A percentile compares a stretch with the other conserved stretches of the same genome.
Conservation (phyloP, 1,139 yeast genomes). For the Taphrina flavorubra region DNA sequence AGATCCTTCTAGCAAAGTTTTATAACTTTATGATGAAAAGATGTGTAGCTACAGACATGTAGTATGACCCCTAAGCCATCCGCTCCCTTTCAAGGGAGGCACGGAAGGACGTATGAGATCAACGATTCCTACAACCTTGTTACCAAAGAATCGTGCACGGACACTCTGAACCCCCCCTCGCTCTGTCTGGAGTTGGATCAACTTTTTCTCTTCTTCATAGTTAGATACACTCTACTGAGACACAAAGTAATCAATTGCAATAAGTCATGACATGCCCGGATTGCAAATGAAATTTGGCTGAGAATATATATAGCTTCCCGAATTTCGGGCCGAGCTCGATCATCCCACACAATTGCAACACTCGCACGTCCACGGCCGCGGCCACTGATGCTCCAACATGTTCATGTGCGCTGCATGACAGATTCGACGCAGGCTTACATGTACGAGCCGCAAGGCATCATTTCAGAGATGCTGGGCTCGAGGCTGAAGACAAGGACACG, state of each 20-base stretch:
- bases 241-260: too few species aligned
- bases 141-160: constrained; percentile 35
- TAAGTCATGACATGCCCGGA: too few species aligned
- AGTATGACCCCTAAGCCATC: constrained; percentile 34
- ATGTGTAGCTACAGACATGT: constrained; percentile 33
- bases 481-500: background rate
- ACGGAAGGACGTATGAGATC: constrained; percentile 32
- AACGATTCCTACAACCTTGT: constrained; percentile 35
- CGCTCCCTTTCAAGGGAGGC: constrained; percentile 4
- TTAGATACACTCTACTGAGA: too few species aligned
- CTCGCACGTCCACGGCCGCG: too few species aligned
- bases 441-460: constrained; percentile 1
- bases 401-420: background rate
- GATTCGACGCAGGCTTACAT: background rate
- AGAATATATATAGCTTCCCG: background rate
- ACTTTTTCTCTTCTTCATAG: background rate
- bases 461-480: constrained; percentile 9
- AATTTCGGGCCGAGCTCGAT: background rate
- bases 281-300: constrained; percentile 1
- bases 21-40: constrained; percentile 34
- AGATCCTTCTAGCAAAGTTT: constrained; percentile 38
- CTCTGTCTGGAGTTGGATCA: constrained; percentile 4
- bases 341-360: background rate
- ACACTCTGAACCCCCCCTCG: constrained; percentile 30
- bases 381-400: background rate